A percentile compares a stretch with the other conserved stretches of the same genome.
Evolutionary conservation across 371 early-diverging fungal genomes (phyloP).

Genomic region (Phascolomyces articulosus): DNA sequence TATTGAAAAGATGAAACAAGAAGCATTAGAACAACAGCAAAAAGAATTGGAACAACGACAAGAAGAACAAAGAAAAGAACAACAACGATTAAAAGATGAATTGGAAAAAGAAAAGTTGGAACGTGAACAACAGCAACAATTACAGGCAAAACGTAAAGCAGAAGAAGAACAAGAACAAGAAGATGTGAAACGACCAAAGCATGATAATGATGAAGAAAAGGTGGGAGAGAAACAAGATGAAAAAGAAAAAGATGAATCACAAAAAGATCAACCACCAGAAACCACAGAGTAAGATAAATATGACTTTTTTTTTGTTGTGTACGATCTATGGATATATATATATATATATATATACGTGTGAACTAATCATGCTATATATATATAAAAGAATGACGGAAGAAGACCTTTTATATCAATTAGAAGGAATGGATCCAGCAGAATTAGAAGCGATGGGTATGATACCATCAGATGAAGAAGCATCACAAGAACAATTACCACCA

Average conservation of each 20-base stretch:
- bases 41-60: not conserved
- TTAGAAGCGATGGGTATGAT: conserved; percentile 8
- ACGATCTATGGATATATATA: not conserved
- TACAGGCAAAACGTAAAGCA: not conserved
- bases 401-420: conserved; percentile 71
- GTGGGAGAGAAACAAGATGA: conserved; percentile 12
- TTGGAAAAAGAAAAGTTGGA: not conserved
- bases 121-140: not conserved
- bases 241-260: too few species aligned
- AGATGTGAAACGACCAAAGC: conserved; percentile 1
- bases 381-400: conserved; percentile 68
- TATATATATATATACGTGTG: conserved; percentile 43
- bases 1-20: conserved; percentile 38
- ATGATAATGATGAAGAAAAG: not conserved
- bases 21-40: conserved; percentile 16
- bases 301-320: too few species aligned
- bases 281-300: conserved; percentile 32
- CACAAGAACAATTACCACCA: conserved; percentile 10
- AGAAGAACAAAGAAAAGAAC: not conserved
- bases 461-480: not conserved
- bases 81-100: not conserved
- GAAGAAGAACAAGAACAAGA: not conserved
- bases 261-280: too few species aligned
- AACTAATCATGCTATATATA: conserved; percentile 21
- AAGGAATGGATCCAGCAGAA: conserved; percentile 59